These are phyloP conservation scores for Penicillium sumatraense DNA, from an alignment of 2,329 filamentous ascomycete species.

Conservation along the genomic window DNA sequence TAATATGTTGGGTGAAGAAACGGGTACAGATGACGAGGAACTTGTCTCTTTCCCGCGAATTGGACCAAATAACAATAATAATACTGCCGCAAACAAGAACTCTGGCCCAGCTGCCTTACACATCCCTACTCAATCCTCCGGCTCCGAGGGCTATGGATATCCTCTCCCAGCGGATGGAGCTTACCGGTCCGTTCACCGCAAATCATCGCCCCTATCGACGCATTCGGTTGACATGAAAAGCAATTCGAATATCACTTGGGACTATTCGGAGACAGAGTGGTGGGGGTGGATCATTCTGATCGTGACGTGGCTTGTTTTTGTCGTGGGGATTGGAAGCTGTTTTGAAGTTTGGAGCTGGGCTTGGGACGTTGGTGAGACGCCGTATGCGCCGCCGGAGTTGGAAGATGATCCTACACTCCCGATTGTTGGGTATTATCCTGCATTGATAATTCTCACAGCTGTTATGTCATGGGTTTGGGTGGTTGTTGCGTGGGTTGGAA, in stretches of 20 bases:
- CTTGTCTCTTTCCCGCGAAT: slow-evolving; percentile 65
- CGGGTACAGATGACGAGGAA: slow-evolving; percentile 85
- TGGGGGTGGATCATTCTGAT: slow-evolving; percentile 95
- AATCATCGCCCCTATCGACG: slow-evolving; percentile 43
- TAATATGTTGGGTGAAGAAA: slow-evolving; percentile 64
- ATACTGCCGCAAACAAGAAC: slow-evolving; percentile 16
- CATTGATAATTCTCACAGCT: slow-evolving; percentile 86
- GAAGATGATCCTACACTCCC: slow-evolving; percentile 94
- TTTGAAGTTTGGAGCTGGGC: slow-evolving; percentile 97
- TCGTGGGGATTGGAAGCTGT: slow-evolving; percentile 94
- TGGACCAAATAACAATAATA: slow-evolving; percentile 36
- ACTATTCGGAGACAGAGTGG: slow-evolving; percentile 94
- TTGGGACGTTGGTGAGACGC: slow-evolving; percentile 96
- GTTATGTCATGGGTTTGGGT: slow-evolving; percentile 99
- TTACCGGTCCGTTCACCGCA: slow-evolving; percentile 36
- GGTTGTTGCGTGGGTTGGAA: slow-evolving; percentile 93
- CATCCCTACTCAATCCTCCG: slow-evolving; percentile 55
- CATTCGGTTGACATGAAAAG: slow-evolving; percentile 36
- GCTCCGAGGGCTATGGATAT: slow-evolving; percentile 66
- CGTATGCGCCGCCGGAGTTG: slow-evolving; percentile 91
- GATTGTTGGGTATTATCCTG: slow-evolving; percentile 96
- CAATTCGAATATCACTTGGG: slow-evolving; percentile 63
- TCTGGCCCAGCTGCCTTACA: slow-evolving; percentile 27
- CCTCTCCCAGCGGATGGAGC: slow-evolving; percentile 45
- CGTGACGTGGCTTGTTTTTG: slow-evolving; percentile 94